A percentile compares a stretch with the other conserved stretches of the same genome.
These are phyloP conservation scores for Sporothrix curviconia DNA, from an alignment of 2,329 filamentous ascomycete genomes.

Conservation along the genomic window DNA sequence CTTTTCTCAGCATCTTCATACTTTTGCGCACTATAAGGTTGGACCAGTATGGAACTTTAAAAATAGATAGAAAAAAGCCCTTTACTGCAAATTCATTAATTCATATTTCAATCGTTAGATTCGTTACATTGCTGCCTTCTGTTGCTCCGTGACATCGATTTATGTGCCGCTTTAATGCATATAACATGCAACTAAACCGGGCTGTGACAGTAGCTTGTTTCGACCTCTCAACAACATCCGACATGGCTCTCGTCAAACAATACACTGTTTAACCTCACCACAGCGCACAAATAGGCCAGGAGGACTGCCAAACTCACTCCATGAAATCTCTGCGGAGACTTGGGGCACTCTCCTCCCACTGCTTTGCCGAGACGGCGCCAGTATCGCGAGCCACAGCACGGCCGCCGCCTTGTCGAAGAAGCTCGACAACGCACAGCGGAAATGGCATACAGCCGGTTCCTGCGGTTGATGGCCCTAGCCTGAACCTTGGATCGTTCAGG, in stretches of 20 bases:
- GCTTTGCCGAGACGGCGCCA: too few species aligned
- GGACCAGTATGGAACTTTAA: neutral
- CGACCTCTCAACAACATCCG: neutral
- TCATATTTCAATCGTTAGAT: too few species aligned
- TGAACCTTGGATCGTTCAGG: conserved; percentile 42
- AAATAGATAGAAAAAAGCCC: conserved; percentile 5
- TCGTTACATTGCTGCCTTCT: too few species aligned
- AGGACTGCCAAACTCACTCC: neutral
- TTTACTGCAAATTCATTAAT: neutral
- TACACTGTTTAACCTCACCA: neutral
- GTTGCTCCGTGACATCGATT: too few species aligned
- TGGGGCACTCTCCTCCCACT: too few species aligned
- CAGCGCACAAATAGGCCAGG: neutral
- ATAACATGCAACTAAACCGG: neutral
- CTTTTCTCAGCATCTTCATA: neutral
- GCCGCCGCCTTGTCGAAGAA: conserved; percentile 43
- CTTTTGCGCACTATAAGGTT: neutral
- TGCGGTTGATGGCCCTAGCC: neutral
- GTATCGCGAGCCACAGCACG: too few species aligned
- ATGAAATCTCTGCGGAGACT: neutral
- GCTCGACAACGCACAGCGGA: conserved; percentile 12
- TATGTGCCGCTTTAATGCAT: neutral
- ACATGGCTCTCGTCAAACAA: neutral
- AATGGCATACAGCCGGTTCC: conserved; percentile 1
- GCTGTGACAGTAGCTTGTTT: neutral